Conservation (phyloP, 2,329 filamentous ascomycete species). For the Aspergillus ruber region DNA sequence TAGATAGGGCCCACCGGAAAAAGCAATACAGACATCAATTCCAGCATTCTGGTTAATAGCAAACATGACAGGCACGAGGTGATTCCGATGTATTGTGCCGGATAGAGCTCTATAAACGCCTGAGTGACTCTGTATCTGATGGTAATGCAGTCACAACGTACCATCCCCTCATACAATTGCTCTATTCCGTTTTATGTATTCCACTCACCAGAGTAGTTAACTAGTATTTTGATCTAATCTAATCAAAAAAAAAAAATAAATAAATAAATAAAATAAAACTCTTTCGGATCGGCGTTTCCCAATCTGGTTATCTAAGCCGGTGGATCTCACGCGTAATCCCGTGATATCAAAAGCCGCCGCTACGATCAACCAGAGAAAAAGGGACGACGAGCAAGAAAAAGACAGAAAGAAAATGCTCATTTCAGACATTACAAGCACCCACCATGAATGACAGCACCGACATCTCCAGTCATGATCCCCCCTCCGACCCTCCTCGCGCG, state of each 20-base stretch:
- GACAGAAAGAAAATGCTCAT: not conserved
- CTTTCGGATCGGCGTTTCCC: not conserved
- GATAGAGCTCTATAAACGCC: too few species aligned
- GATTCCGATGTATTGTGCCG: too few species aligned
- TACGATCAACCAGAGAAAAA: too few species aligned
- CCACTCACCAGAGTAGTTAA: too few species aligned
- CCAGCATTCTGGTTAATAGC: too few species aligned
- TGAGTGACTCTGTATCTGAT: too few species aligned
- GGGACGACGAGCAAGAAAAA: not conserved
- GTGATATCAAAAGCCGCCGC: not conserved
- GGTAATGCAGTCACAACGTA: too few species aligned
- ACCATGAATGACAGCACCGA: slow-evolving; percentile 5
- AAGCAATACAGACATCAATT: not conserved
- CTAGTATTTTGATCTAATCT: too few species aligned
- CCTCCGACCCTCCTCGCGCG: slow-evolving; percentile 17
- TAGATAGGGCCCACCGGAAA: not conserved
- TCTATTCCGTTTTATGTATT: too few species aligned
- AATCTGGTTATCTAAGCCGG: slow-evolving; percentile 4
- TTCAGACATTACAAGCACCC: not conserved
- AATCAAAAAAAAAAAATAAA: too few species aligned
- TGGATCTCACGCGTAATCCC: slow-evolving; percentile 13
- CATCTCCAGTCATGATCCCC: not conserved
- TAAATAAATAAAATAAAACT: too few species aligned
- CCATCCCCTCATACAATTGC: too few species aligned
- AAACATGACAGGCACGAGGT: not conserved